Base-by-base conservation (phyloP, 1,139 yeast genomes). In the Scheffersomyces cryptocercus region DNA sequence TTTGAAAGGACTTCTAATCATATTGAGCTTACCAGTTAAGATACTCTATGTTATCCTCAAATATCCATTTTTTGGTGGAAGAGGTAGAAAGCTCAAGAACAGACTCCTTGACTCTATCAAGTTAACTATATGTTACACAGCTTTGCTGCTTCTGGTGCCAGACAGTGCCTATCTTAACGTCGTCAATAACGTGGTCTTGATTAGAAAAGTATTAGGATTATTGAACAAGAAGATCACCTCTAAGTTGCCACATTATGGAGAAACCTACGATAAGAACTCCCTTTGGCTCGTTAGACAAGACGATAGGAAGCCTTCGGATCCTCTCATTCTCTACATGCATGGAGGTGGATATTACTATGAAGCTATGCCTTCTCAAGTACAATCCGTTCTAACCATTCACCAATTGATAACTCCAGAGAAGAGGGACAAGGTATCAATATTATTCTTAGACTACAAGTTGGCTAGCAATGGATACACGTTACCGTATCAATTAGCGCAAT, bases 281-380 rank as follows among this genome's bases (percentile, higher is more conserved):
- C 53, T 59, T 36, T 74, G 79, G 78, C 40, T 73, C 10, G 68
- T 60, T 4, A 67, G 68, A 47, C 62, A 61, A 37, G 58, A 59
- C 3, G 50, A 59, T 31, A 53, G 67, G 28, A 51, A 59, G n/a
- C 46, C 54, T 0, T 39, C 46, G 5, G 76, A 72, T 46, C 77
- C 77, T 0, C 54, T 74, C 13, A 53, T 74, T 15, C 54, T 73
- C 24, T 73, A 61, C 47, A 49, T 59, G 11, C 79, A 74, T 47
- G 79, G 79, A 13, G 79, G 79, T 2, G 79, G 78, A 2, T 73
- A 62, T 49, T 70, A 61, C 42, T 44, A 70, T 32, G 67, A 72
- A 44, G 65, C 74, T 1, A 55, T 57, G 41, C 65, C 67, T 0
- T 54, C 58, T 36, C 79, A 73, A 46, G 33, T 73, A 28, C 65